Base-by-base conservation (phyloP, 345 rosid species). In the Atalantia buxifolia region DNA sequence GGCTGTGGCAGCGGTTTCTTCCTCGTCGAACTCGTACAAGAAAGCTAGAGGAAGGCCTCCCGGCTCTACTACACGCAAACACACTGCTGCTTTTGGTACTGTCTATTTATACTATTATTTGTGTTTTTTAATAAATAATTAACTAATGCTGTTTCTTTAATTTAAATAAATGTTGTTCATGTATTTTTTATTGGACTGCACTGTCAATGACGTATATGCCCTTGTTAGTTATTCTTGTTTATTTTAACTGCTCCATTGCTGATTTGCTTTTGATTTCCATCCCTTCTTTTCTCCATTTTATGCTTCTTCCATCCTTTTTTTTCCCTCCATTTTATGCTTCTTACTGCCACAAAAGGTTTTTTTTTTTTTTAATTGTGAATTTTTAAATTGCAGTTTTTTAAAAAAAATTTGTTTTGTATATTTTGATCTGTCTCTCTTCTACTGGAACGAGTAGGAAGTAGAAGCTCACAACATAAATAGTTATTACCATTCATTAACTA, bases 1-100 rank as follows among this genome's bases (percentile, higher is more conserved):
- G 25, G 6, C 81, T 18, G 40, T 81, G 36, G 57, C 72, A 5
- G 45, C 48, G 21, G 77, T 38, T 12, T 36, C 61, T 13, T 68
- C 86, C 35, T 48, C 77, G 13, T 40, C 75, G n/a, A 75, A 75
- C 65, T 79, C 82, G 16, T 33, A 27, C 30, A 85, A 85, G 75
- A 85, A 81, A 61, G 79, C 74, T 19, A 76, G 86, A 70, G 88
- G 88, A 35, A 81, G 88, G 57, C 88, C 88, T 16, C 86, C 83
- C 38, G 88, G 88, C 40, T 85, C 88, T 27, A 36, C 74, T n/a
- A 19, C 69, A 4, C 73, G 75, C 77, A 85, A 81, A 74, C 77
- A 70, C 19, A 28, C 48, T 48, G 28, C 69, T 71, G 77, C 83
- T 25, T 50, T 79, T 19, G 86, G 86, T 83, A 83, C 24, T 48